phyloP scores from a whole-genome alignment of 306 rosid species.

The Medicago arabica region DNA sequence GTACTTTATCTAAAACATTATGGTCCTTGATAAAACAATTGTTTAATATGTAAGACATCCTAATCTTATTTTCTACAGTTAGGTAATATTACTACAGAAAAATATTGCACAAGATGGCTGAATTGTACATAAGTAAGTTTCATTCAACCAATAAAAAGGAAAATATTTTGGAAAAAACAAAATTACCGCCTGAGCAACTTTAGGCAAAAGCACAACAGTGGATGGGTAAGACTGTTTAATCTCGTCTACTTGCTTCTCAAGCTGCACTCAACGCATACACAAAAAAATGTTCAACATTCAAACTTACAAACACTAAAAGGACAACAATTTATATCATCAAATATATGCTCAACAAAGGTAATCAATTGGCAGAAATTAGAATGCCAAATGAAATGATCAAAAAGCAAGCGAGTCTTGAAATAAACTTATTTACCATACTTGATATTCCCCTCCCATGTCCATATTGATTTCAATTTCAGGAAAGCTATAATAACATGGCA shows the following conservation, averaged over 20 bases:
- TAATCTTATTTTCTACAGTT: too few species aligned
- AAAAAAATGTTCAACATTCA: not conserved
- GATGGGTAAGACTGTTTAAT: not conserved
- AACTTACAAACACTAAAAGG: not conserved
- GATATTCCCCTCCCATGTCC: too few species aligned
- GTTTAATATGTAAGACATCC: too few species aligned
- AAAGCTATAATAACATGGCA: too few species aligned
- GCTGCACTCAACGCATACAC: conserved; percentile 50
- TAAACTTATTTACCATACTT: too few species aligned
- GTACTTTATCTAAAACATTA: too few species aligned
- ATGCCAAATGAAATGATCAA: not conserved
- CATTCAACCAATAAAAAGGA: not conserved
- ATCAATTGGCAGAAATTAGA: not conserved
- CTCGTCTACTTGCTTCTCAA: conserved; percentile 51
- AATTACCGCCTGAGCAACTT: not conserved
- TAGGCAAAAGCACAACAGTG: not conserved
- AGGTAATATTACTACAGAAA: not conserved
- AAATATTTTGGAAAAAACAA: too few species aligned
- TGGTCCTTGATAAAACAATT: too few species aligned
- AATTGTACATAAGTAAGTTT: not conserved
- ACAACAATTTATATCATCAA: not conserved
- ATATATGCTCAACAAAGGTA: too few species aligned
- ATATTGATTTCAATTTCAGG: not conserved
- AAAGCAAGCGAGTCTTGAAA: too few species aligned
- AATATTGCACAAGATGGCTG: conserved; percentile 1